Evolutionary conservation across 805 yeast genomes (phyloP), one percentile per base, ranked within the genome.

Genomic region (Cyberlindnera mycetangii): DNA sequence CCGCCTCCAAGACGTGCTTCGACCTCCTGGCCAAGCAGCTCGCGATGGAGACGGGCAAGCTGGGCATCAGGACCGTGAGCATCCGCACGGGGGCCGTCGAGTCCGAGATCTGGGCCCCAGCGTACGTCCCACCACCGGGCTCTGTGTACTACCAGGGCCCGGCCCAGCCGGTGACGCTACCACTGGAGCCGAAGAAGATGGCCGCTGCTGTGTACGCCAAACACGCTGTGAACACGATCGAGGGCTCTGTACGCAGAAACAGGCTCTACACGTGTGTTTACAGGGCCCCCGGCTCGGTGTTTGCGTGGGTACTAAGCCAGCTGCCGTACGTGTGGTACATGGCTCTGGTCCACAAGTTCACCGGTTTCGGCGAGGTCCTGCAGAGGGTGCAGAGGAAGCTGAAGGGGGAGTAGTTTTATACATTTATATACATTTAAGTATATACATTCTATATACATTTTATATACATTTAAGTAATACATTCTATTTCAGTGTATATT

Each of bases 51-150:
- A 52, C 70, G 59, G 50, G 53, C 32, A 66, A 67, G 0, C 60
- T 69, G 40, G 74, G 69, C 1, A 72, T 71, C 28, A 57, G 59
- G 41, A 72, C 69, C 3, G 62, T 69, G 37, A 59, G 65, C 47
- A 62, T 70, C 7, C 55, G 65, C 24, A 66, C 74, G 3, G 76
- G 76, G 4, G 67, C 66, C 11, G 72, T 71, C 10, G 56, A 62
- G 17, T 66, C 73, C 3, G 66, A 56, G 11, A 64, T 69, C 24
- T 54, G 46, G 42, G 41, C 41, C 1, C 42, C 44, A 11, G 31
- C 44, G 1, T 30, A 37, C 17, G 41, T 37, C 10, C 45, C 45
- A 10, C 45, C 48, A 15, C 21, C 34, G 15, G 45, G 37, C n/a
- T 50, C 58, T 0, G 40, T 56, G 25, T 53, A 44, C 33, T 49